Conservation (phyloP, 805 yeast species). For the Tetrapisispora pingtungensis region DNA sequence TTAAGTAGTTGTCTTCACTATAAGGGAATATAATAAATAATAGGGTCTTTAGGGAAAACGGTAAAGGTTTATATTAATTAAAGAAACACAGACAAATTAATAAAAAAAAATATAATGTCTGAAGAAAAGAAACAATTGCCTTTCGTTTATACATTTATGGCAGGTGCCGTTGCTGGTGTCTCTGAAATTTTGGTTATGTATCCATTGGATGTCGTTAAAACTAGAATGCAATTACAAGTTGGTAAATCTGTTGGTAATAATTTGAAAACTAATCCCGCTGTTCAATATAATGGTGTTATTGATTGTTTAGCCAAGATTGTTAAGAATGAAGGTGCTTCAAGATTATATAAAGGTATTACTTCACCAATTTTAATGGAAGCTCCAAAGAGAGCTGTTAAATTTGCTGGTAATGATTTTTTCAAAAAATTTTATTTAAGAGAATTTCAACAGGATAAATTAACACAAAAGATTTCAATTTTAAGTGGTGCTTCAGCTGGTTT, state of each 20-base stretch:
- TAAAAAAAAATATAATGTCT: not conserved
- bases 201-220: conserved; percentile 94
- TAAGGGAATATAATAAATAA: no score
- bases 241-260: conserved; percentile 21
- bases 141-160: conserved; percentile 78
- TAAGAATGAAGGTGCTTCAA: conserved; percentile 70
- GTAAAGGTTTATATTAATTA: no score
- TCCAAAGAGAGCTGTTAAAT: conserved; percentile 97
- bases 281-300: conserved; percentile 61
- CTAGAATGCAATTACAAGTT: conserved; percentile 86
- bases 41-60: not conserved
- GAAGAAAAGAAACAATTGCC: conserved; percentile 38
- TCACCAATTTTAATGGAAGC: conserved; percentile 99
- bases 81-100: not conserved
- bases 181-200: conserved; percentile 93
- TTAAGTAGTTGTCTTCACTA: no score
- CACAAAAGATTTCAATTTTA: conserved; percentile 73
- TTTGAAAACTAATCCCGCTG: conserved; percentile 7
- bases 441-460: conserved; percentile 42
- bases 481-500: conserved; percentile 99
- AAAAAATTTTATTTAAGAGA: conserved; percentile 78
- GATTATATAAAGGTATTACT: conserved; percentile 85
- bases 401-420: conserved; percentile 97
- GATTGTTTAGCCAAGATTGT: conserved; percentile 80
- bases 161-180: conserved; percentile 95